phyloP scores from a whole-genome alignment of 2,329 filamentous ascomycete genomes.

The Clarireedia paspali region DNA sequence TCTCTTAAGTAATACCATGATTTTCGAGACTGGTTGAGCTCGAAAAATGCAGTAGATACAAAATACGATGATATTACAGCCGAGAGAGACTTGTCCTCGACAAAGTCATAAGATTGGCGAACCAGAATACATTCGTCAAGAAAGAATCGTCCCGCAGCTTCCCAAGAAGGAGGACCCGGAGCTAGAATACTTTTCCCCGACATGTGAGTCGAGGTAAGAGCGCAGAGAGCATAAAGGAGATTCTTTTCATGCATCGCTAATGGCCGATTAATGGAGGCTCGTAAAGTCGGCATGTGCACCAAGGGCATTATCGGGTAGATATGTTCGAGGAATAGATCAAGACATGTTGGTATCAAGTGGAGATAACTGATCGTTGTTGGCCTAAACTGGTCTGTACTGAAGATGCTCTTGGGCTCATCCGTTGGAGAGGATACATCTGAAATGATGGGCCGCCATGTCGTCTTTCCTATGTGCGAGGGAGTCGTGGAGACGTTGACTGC shows the following conservation, averaged over 20 bases:
- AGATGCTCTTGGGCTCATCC: slow-evolving; percentile 31
- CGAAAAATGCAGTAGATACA: slow-evolving; percentile 52
- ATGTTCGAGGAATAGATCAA: slow-evolving; percentile 54
- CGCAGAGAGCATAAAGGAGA: slow-evolving; percentile 48
- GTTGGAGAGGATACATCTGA: slow-evolving; percentile 31
- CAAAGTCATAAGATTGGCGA: slow-evolving; percentile 48
- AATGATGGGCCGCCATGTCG: slow-evolving; percentile 22
- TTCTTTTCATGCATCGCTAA: slow-evolving; percentile 35
- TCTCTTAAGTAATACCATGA: slow-evolving; percentile 56
- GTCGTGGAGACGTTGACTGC: slow-evolving; percentile 14
- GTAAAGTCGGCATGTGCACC: slow-evolving; percentile 47
- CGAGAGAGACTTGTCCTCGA: slow-evolving; percentile 45
- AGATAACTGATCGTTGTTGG: slow-evolving; percentile 40
- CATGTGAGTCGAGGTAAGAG: slow-evolving; percentile 45
- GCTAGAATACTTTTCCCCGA: slow-evolving; percentile 36
- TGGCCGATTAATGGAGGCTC: slow-evolving; percentile 39
- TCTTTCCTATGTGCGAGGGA: slow-evolving; percentile 10
- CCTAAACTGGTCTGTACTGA: slow-evolving; percentile 35
- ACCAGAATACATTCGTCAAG: slow-evolving; percentile 50
- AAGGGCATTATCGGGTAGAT: slow-evolving; percentile 59
- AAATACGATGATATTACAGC: slow-evolving; percentile 57
- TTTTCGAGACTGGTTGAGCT: slow-evolving; percentile 49
- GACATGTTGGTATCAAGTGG: slow-evolving; percentile 44
- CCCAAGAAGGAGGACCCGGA: slow-evolving; percentile 36
- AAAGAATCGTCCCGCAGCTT: slow-evolving; percentile 45